phyloP scores from a whole-genome alignment of 768 basidiomycete genomes.

The Mycena latifolia region DNA sequence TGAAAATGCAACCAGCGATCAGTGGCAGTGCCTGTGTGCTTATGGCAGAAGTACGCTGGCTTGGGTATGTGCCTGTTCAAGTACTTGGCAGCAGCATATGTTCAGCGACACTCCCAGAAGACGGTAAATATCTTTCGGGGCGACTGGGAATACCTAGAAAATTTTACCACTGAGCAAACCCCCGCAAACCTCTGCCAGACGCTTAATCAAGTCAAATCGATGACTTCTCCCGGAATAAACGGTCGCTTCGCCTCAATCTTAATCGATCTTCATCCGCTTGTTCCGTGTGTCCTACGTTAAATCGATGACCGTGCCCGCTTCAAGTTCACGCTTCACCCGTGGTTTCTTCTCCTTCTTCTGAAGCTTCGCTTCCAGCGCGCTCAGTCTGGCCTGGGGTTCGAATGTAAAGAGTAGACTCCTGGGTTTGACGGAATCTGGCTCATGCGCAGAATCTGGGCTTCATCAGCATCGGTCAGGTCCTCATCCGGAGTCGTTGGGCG shows the following conservation, averaged over 20 bases:
- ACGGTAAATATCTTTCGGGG: too few species aligned
- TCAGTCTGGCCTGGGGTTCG: constrained; percentile 9
- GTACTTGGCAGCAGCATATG: too few species aligned
- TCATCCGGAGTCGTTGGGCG: neutral
- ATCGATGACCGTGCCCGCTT: constrained; percentile 16
- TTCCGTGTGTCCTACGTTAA: constrained; percentile 16
- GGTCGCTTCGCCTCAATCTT: neutral
- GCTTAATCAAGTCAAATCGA: constrained; percentile 23
- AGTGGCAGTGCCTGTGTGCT: too few species aligned
- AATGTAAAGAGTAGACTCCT: too few species aligned
- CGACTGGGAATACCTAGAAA: too few species aligned
- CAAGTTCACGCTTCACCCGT: constrained; percentile 9
- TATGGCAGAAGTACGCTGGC: too few species aligned
- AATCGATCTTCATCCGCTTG: constrained; percentile 22
- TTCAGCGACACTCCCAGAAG: too few species aligned
- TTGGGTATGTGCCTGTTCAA: too few species aligned
- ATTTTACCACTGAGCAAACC: too few species aligned
- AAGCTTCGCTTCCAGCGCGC: neutral
- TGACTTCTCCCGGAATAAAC: constrained; percentile 21
- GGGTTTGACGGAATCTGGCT: neutral
- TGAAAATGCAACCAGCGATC: too few species aligned
- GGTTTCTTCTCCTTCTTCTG: constrained; percentile 19
- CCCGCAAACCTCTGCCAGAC: neutral
- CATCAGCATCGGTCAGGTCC: neutral
- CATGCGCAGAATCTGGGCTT: constrained; percentile 2